These are phyloP conservation scores for Raphanus hybrid DNA, from an alignment of 441 rosid genomes.

Conservation along the genomic window DNA sequence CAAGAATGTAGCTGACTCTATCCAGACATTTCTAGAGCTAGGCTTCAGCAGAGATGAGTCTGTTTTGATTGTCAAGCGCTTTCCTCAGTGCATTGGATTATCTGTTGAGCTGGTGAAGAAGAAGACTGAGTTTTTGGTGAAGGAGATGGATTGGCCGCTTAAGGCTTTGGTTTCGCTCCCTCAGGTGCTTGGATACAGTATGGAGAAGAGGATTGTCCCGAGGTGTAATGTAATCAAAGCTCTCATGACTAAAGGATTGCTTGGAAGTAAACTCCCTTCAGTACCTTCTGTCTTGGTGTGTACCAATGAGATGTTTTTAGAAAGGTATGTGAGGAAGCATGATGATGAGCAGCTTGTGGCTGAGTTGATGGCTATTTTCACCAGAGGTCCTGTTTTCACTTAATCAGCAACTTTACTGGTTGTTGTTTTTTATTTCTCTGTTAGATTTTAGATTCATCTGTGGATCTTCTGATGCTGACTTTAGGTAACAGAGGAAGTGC, in stretches of 20 bases:
- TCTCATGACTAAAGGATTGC: slow-evolving; percentile 36
- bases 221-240: slow-evolving; percentile 42
- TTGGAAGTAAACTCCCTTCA: slow-evolving; percentile 1
- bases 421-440: too few relatives aligned
- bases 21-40: neutral
- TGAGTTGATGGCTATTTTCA: slow-evolving; percentile 17
- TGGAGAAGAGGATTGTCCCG: slow-evolving; percentile 45
- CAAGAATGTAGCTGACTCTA: slow-evolving; percentile 12
- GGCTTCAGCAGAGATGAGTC: slow-evolving; percentile 35
- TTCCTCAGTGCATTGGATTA: neutral
- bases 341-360: slow-evolving; percentile 15
- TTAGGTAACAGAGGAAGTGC: too few relatives aligned
- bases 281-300: too few relatives aligned
- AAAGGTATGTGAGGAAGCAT: slow-evolving; percentile 30
- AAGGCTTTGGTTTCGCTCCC: slow-evolving; percentile 24
- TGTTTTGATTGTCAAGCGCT: neutral
- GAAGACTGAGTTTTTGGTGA: slow-evolving; percentile 40
- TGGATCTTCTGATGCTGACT: too few relatives aligned
- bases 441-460: too few relatives aligned
- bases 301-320: slow-evolving; percentile 16
- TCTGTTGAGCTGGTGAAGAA: slow-evolving; percentile 8
- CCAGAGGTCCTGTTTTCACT: neutral
- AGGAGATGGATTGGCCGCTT: slow-evolving; percentile 41
- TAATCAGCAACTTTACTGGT: neutral
- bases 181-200: slow-evolving; percentile 10